Evolutionary conservation across 768 basidiomycete genomes (phyloP), one percentile per base, ranked within the genome.

Genomic region (Phallus indusiatus): DNA sequence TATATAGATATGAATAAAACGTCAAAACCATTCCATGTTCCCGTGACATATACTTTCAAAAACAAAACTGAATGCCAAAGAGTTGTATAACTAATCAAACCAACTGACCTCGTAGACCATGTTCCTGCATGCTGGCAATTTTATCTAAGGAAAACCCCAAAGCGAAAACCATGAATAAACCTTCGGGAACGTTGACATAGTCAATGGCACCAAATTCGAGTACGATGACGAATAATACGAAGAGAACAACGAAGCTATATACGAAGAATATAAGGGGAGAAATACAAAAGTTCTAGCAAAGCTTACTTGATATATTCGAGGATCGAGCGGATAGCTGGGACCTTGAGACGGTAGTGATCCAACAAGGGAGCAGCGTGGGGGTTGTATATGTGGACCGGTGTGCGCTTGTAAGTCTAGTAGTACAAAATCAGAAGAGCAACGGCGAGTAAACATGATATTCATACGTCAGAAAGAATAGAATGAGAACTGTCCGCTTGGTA

Each of bases 291-390:
- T 47, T 35, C 21, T n/a, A 56, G 7, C 48, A 16, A 48, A 36
- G 53, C 74, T 42, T 70, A 91, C 90, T 94, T 95, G 58, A 79
- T 67, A 65, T 94, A 95, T 72, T 97, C 94, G 63, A 97, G 73
- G 24, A 94, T 86, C 0, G 92, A 84, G 36, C 94, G 90, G 56
- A 95, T 84, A 20, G 89, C 88, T 1, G 94, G 94, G 1, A 97
- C 94, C 77, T 95, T 96, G 37, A 97, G 80, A 14, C 94, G 84
- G 67, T 96, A 97, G 71, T 97, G 94, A 67, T 97, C 93, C 7
- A 97, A 80, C n/a, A 96, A 70, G 17, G 94, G 91, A 0, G 94
- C 94, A 68, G 85, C 90, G 67, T 93, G 87, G 2, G 94, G 94
- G 68, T 97, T 92, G 69, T 97, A 96, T 65, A 95, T 88, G 69